Evolutionary conservation across 2,329 filamentous ascomycete genomes (phyloP), one percentile per base, ranked within the genome.

Genomic region (Fusarium sterilihyphosum): DNA sequence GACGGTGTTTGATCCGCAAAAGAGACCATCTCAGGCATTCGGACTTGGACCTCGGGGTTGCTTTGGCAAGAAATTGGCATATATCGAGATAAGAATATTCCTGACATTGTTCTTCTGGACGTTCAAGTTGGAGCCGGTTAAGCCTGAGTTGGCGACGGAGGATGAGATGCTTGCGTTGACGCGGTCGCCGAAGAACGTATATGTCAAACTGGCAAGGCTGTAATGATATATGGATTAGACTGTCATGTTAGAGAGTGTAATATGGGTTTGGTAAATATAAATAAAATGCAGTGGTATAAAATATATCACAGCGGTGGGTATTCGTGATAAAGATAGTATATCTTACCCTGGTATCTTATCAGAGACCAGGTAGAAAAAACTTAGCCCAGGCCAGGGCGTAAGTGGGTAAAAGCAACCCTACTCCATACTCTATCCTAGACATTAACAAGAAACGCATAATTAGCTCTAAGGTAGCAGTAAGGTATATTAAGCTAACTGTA

Each of bases 61-160:
- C 18, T 78, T 77, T 57, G 76, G 76, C 0, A 76, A 64, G 40
- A 75, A 75, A 24, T 8, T 76, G 12, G 73, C 73, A 1, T 76
- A 72, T 6, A 53, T 76, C 12, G 73, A 75, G 44, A 40, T 75
- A 12, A 57, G 57, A 7, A 65, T 59, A 1, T 76, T 74, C 22
- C 53, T 75, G 0, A 72, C 67, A 0, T 26, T 76, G 24, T 29
- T 64, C 2, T n/a, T 75, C 4, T 75, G 70, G 73, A 22, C 54
- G 35, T 65, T 74, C 7, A 57, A 40, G 8, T 4, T 76, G 16
- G 53, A 64, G 9, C 24, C 58, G 0, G 2, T 76, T 0, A 69
- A 65, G 29, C 41, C 40, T 11, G 67, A 75, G 35, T 3, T 75
- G 26, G 61, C 46, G 0, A 54, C 24, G 2, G 54, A 71, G 16